A percentile compares a stretch with the other conserved stretches of the same genome.
Conservation (phyloP, 257 asterid genomes). For the Solanum bukasovii region DNA sequence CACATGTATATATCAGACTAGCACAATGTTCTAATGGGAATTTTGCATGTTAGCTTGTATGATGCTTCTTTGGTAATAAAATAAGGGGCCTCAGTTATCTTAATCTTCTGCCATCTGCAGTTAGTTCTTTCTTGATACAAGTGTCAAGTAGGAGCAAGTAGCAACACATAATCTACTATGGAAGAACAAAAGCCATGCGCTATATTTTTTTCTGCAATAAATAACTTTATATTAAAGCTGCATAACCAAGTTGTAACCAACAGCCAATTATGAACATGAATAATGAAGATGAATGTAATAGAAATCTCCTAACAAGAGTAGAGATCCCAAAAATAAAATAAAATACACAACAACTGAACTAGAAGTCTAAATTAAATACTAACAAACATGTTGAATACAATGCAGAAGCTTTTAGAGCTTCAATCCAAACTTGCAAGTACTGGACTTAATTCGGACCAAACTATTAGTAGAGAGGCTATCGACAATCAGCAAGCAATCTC, state of each 20-base stretch:
- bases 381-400: neutral
- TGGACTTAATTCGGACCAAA: conserved; percentile 52
- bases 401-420: conserved; percentile 33
- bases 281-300: neutral
- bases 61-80: neutral
- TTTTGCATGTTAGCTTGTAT: neutral
- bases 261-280: neutral
- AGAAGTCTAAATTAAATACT: neutral
- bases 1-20: neutral
- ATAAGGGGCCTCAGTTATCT: neutral
- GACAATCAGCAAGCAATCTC: conserved; percentile 62
- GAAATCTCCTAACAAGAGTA: neutral
- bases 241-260: neutral
- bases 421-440: conserved; percentile 58
- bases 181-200: neutral
- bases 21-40: neutral
- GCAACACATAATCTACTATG: neutral
- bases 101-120: neutral
- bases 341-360: neutral
- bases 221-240: neutral
- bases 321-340: neutral
- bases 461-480: conserved; percentile 66
- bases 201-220: neutral
- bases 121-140: neutral
- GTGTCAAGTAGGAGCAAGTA: neutral